Percentiles rank a stretch among this genome's conserved stretches.
phyloP scores from a whole-genome alignment of 352 stramenopile genomes.

The Blastocystis sp. region DNA sequence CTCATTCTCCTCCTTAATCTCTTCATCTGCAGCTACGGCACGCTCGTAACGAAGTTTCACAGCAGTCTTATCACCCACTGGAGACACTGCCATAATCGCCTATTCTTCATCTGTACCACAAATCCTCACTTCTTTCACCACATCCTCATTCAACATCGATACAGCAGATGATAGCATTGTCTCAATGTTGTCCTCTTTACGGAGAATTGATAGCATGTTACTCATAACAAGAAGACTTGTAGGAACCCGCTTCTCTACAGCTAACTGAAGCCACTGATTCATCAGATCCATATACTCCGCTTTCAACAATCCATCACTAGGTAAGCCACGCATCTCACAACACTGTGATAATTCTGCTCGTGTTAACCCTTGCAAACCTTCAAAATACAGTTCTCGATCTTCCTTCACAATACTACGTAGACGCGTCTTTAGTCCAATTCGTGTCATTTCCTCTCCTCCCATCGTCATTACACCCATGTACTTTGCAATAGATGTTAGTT shows the following conservation, averaged over 20 bases:
- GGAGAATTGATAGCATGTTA: conserved; percentile 26
- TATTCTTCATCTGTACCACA: neutral
- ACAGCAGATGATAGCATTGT: conserved; percentile 25
- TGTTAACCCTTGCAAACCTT: conserved; percentile 37
- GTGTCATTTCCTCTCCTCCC: conserved; percentile 28
- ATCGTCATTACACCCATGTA: conserved; percentile 33
- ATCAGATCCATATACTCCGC: conserved; percentile 16
- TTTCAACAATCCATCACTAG: conserved; percentile 30
- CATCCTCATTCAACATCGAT: conserved; percentile 49
- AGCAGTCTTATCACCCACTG: conserved; percentile 3
- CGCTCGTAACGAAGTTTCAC: conserved; percentile 56
- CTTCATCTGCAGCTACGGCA: conserved; percentile 33
- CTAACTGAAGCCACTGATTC: conserved; percentile 47
- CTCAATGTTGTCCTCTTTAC: conserved; percentile 12
- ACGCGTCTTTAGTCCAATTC: neutral
- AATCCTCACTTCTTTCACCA: conserved; percentile 44
- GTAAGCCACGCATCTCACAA: conserved; percentile 40
- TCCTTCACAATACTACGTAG: conserved; percentile 24
- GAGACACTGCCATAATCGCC: conserved; percentile 48
- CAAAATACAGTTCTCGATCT: conserved; percentile 45
- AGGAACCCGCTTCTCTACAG: conserved; percentile 38
- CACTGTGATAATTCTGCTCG: neutral
- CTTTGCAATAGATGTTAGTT: conserved; percentile 18
- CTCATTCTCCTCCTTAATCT: conserved; percentile 57
- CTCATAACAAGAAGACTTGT: conserved; percentile 41